Percentiles rank a stretch among this genome's conserved stretches.
phyloP scores from a whole-genome alignment of 768 basidiomycete genomes.

The Macrocybe gigantea region DNA sequence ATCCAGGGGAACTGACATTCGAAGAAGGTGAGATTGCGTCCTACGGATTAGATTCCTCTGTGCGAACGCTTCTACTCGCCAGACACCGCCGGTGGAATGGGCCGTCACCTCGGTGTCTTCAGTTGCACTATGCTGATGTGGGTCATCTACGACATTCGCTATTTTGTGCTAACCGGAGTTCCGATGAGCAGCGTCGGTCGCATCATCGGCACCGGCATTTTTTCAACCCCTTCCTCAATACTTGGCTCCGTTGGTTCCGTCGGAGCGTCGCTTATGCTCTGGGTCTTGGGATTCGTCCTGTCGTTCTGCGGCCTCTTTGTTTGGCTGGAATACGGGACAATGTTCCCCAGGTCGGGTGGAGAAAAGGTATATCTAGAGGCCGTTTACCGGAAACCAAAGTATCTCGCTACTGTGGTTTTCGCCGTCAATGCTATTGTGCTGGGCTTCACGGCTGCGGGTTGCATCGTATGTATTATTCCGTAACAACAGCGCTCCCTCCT shows the following conservation, averaged over 20 bases:
- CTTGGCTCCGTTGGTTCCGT: conserved; percentile 33
- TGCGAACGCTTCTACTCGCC: too few relatives aligned
- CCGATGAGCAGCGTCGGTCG: too few relatives aligned
- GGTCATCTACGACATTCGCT: too few relatives aligned
- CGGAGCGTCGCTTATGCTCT: conserved; percentile 36
- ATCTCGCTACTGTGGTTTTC: conserved; percentile 50
- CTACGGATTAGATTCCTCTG: too few relatives aligned
- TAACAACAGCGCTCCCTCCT: too few relatives aligned
- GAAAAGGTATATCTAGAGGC: conserved; percentile 70
- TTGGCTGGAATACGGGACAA: conserved; percentile 24
- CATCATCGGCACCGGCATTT: conserved; percentile 17
- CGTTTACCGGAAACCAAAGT: conserved; percentile 49
- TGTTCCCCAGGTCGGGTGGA: conserved; percentile 56
- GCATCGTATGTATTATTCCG: not conserved
- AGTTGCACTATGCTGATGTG: too few relatives aligned
- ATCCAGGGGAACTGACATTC: too few relatives aligned
- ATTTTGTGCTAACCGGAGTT: too few relatives aligned
- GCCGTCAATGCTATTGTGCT: conserved; percentile 48
- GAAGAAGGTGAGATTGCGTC: too few relatives aligned
- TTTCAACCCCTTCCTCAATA: conserved; percentile 36
- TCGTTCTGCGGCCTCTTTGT: conserved; percentile 27
- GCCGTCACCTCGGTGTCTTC: too few relatives aligned
- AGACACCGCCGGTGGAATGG: too few relatives aligned
- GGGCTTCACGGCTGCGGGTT: conserved; percentile 17
- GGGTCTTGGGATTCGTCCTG: conserved; percentile 35